phyloP scores from a whole-genome alignment of 108 stramenopile genomes.

The Nitzschia putrida region DNA sequence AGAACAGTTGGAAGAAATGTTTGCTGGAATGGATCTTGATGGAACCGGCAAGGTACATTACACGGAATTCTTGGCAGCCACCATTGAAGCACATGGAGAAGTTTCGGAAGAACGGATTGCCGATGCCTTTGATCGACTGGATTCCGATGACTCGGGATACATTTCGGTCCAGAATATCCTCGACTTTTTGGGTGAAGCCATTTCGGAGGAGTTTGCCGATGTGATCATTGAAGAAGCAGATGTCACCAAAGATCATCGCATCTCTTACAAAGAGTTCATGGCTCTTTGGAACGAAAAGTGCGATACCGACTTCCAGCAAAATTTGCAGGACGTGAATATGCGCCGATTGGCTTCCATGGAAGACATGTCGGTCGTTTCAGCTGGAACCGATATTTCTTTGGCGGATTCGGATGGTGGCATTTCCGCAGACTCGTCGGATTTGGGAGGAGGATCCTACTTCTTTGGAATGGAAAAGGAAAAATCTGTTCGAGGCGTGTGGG shows the following conservation, averaged over 20 bases:
- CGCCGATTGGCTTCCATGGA: slow-evolving; percentile 10
- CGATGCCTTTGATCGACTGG: slow-evolving; percentile 91
- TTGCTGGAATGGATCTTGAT: slow-evolving; percentile 75
- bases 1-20: slow-evolving; percentile 75
- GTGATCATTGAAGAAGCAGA: slow-evolving; percentile 93
- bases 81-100: slow-evolving; percentile 76
- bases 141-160: slow-evolving; percentile 85
- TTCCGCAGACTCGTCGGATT: slow-evolving; percentile 14
- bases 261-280: slow-evolving; percentile 77
- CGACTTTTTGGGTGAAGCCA: slow-evolving; percentile 68
- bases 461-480: slow-evolving; percentile 43
- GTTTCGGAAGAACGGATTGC: slow-evolving; percentile 82
- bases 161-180: slow-evolving; percentile 60
- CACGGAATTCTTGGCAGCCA: slow-evolving; percentile 92
- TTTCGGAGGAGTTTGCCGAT: slow-evolving; percentile 55
- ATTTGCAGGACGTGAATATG: slow-evolving; percentile 10
- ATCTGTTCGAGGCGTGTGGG: slow-evolving; percentile 38
- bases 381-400: not conserved
- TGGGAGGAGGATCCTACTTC: slow-evolving; percentile 15
- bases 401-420: not conserved
- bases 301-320: slow-evolving; percentile 7
- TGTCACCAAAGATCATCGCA: slow-evolving; percentile 59
- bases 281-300: slow-evolving; percentile 27
- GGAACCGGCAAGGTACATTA: slow-evolving; percentile 76
- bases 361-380: not conserved